Base-by-base conservation (phyloP, 306 rosid species). In the Clitoria ternatea region DNA sequence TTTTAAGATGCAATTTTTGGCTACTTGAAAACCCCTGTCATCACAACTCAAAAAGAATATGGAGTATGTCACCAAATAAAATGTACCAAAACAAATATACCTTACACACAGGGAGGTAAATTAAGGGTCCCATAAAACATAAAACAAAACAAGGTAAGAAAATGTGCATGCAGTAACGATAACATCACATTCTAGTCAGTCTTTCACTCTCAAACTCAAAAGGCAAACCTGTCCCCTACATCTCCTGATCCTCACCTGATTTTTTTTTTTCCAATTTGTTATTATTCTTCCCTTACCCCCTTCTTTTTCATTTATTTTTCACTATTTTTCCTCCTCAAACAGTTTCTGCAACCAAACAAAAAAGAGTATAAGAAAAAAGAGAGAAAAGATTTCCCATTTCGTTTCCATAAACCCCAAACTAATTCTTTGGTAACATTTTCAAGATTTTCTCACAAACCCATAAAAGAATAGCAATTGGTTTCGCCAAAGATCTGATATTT, bases 111-210 rank as follows among this genome's bases (percentile, higher is more conserved):
- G n/a, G n/a, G n/a, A n/a, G 36, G 5, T 33, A 39, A 56, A 49
- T 60, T 14, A n/a, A n/a, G 72, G 65, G 32, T 57, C 19, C 42
- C 5, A 43, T 20, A 10, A 11, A 9, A 14, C 52, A 29, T 45
- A 63, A 45, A 36, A 27, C 57, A 42, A 13, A 18, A 64, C 26
- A 61, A 39, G n/a, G n/a, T n/a, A 49, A 50, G 0, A 23, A 47
- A 72, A 63, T 72, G 19, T 66, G 61, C 84, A 79, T 75, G 81
- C 71, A 43, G 66, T 61, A 40, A 26, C 57, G 6, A 29, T 24
- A 15, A 15, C 42, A 29, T 32, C 12, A 19, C 36, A 55, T 55
- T 19, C 40, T 48, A 44, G 24, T 67, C 78, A 20, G 61, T 45
- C 18, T 60, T 66, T 53, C 70, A 7, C 39, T 52, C 47, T 17